These are phyloP conservation scores for Fusarium sublunatum DNA, from an alignment of 2,329 filamentous ascomycete species.

Conservation along the genomic window DNA sequence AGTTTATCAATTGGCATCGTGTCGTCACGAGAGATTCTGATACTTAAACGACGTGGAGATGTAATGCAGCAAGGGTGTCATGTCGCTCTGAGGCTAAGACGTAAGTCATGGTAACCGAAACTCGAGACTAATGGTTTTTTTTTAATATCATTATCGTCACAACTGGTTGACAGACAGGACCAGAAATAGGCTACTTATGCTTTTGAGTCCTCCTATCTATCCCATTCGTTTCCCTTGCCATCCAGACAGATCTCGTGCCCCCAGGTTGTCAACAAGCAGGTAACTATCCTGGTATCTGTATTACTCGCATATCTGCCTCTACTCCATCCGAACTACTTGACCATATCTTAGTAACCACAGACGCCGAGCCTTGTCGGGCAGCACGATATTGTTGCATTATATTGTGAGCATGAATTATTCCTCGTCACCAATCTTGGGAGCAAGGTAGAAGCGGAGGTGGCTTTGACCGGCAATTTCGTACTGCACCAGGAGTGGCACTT, in stretches of 20 bases:
- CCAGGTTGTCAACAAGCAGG: conserved; percentile 14
- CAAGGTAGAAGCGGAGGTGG: conserved; percentile 96
- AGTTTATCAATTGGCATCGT: neutral
- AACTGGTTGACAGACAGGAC: conserved; percentile 7
- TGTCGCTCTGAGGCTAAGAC: neutral
- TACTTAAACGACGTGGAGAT: neutral
- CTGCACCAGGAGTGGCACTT: conserved; percentile 96
- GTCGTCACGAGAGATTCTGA: neutral
- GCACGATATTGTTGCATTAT: conserved; percentile 29
- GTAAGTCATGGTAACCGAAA: conserved; percentile 3
- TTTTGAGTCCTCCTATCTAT: conserved; percentile 14
- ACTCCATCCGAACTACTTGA: conserved; percentile 25
- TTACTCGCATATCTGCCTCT: conserved; percentile 28
- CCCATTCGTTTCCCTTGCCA: conserved; percentile 22
- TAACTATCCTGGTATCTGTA: conserved; percentile 31
- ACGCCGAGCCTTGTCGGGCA: conserved; percentile 32
- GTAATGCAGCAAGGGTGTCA: neutral
- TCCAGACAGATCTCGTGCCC: conserved; percentile 10
- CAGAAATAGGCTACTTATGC: conserved; percentile 7
- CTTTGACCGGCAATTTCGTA: conserved; percentile 87
- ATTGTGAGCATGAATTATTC: conserved; percentile 46
- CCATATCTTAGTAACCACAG: conserved; percentile 29
- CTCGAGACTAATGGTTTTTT: conserved; percentile 7
- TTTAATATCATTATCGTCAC: conserved; percentile 40
- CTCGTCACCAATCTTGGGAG: conserved; percentile 73